Evolutionary conservation across 352 stramenopile genomes (phyloP).

Genomic region (Saprolegnia parasitica): DNA sequence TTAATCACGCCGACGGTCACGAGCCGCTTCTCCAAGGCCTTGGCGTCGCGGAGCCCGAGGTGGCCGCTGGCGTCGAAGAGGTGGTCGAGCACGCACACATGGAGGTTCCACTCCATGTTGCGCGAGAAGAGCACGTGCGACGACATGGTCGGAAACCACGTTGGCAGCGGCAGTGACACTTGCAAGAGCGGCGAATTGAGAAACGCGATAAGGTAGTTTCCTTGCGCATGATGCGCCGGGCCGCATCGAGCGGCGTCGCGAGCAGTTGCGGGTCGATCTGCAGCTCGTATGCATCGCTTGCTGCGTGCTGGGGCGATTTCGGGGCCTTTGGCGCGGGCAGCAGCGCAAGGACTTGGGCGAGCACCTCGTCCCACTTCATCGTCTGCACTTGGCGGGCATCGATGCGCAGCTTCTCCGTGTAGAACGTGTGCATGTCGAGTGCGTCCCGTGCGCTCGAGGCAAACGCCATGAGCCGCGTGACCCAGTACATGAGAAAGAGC

Average conservation of each 20-base stretch:
- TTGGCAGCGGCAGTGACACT: constrained; percentile 67
- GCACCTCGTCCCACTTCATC: constrained; percentile 86
- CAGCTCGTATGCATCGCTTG: constrained; percentile 64
- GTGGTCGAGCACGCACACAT: constrained; percentile 95
- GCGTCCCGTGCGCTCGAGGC: constrained; percentile 81
- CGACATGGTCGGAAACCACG: constrained; percentile 62
- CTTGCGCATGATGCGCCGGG: constrained; percentile 95
- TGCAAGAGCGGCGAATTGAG: constrained; percentile 95
- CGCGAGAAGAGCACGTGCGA: constrained; percentile 80
- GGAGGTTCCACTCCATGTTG: constrained; percentile 93
- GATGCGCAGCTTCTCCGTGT: constrained; percentile 90
- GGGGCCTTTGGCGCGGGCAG: constrained; percentile 50
- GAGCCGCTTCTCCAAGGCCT: constrained; percentile 91
- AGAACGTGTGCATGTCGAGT: constrained; percentile 88
- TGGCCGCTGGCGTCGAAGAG: constrained; percentile 91
- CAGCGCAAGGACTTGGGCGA: constrained; percentile 75
- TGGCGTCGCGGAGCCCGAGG: constrained; percentile 88
- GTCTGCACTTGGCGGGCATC: constrained; percentile 76
- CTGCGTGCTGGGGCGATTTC: constrained; percentile 50
- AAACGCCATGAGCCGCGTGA: constrained; percentile 80
- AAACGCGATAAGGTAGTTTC: constrained; percentile 99
- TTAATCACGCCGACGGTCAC: constrained; percentile 92
- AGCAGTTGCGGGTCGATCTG: constrained; percentile 76
- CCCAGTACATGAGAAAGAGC: constrained; percentile 93
- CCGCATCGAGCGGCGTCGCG: constrained; percentile 84